Evolutionary conservation across 371 early-diverging fungal species (phyloP).

Genomic region (Mortierella polycephala): DNA sequence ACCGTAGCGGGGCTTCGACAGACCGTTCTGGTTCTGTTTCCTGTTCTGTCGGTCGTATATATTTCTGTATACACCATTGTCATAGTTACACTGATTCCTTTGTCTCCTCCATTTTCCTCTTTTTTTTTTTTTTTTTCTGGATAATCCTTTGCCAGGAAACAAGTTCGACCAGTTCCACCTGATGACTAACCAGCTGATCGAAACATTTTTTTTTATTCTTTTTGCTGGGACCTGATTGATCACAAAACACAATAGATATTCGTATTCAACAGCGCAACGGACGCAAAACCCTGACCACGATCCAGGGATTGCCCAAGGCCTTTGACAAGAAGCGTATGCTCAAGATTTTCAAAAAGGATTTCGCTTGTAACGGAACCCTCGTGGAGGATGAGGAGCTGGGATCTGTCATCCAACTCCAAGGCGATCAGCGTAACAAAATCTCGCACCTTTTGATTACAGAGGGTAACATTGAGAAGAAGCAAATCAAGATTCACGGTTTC

Average conservation of each 20-base stretch:
- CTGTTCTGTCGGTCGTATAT: conserved; percentile 43
- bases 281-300: conserved; percentile 95
- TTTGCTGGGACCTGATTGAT: neutral
- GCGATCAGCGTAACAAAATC: conserved; percentile 94
- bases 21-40: conserved; percentile 54
- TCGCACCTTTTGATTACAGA: conserved; percentile 75
- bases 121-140: neutral
- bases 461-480: conserved; percentile 85
- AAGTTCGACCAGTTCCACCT: too few species aligned
- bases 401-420: conserved; percentile 92
- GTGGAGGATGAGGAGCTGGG: conserved; percentile 93
- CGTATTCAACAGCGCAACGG: conserved; percentile 98
- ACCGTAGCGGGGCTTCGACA: conserved; percentile 45
- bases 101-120: neutral
- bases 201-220: neutral
- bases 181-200: neutral
- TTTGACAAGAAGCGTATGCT: conserved; percentile 91
- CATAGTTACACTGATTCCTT: conserved; percentile 78
- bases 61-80: conserved; percentile 58
- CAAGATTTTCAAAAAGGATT: conserved; percentile 96
- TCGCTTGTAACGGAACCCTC: conserved; percentile 97
- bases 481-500: conserved; percentile 96
- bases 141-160: neutral
- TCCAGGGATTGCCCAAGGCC: conserved; percentile 90
- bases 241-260: conserved; percentile 71